phyloP scores from a whole-genome alignment of 2,329 filamentous ascomycete species.

The Sclerotinia subarctica region DNA sequence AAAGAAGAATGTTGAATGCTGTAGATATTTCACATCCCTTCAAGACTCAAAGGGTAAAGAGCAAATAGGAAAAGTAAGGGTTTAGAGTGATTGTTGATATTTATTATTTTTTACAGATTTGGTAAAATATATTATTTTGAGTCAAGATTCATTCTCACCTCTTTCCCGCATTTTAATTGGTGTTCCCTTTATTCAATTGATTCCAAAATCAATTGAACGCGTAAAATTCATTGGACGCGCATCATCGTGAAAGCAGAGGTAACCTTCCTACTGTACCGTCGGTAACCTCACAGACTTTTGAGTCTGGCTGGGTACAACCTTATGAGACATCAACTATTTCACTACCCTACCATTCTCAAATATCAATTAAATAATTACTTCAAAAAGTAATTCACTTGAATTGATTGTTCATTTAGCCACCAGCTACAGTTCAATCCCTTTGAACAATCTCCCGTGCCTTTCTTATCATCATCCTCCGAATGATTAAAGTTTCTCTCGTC shows the following conservation, averaged over 20 bases:
- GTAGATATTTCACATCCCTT: no score
- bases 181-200: not conserved
- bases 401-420: not conserved
- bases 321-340: not conserved
- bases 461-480: conserved; percentile 5
- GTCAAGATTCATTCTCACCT: not conserved
- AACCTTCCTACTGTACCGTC: not conserved
- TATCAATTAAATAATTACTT: not conserved
- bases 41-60: not conserved
- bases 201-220: not conserved
- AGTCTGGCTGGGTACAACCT: not conserved
- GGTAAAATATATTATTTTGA: no score
- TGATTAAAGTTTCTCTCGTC: conserved; percentile 21
- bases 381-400: not conserved
- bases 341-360: not conserved
- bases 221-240: not conserved
- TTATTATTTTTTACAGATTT: not conserved
- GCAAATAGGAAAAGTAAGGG: not conserved
- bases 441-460: not conserved
- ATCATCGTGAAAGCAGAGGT: not conserved
- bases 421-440: not conserved
- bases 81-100: not conserved
- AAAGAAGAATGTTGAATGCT: no score
- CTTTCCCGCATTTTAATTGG: not conserved
- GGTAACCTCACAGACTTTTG: not conserved